phyloP scores from a whole-genome alignment of 1,284 basidiomycete genomes.

The Lentinula novae-zelandiae region DNA sequence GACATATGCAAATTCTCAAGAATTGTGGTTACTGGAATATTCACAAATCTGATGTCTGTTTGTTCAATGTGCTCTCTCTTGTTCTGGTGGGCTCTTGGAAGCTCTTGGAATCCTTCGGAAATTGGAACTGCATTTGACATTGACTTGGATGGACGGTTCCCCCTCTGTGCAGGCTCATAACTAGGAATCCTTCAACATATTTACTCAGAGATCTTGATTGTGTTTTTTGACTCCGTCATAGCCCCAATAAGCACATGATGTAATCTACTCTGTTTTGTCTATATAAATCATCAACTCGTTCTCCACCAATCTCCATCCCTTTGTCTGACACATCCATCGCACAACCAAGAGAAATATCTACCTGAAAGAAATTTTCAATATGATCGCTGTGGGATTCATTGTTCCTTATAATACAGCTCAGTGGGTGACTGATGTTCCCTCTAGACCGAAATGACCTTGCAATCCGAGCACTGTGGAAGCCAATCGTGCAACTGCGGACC shows the following conservation, averaged over 20 bases:
- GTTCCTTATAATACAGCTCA: background rate
- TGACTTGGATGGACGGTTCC: too few relatives aligned
- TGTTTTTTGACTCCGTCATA: background rate
- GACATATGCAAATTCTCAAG: background rate
- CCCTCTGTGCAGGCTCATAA: too few relatives aligned
- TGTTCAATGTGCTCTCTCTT: too few relatives aligned
- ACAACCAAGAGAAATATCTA: background rate
- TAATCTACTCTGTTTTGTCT: background rate
- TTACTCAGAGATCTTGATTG: background rate
- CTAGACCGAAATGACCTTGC: conserved; percentile 3
- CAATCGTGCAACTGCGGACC: conserved; percentile 9
- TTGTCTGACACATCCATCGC: background rate
- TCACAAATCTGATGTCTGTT: too few relatives aligned
- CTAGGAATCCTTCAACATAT: too few relatives aligned
- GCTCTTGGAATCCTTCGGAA: too few relatives aligned
- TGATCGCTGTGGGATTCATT: conserved; percentile 3
- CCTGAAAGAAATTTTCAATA: background rate
- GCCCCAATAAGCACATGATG: background rate
- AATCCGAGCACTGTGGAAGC: conserved; percentile 7
- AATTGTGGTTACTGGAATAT: background rate
- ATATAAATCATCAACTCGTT: background rate
- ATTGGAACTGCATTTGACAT: background rate
- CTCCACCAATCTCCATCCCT: background rate
- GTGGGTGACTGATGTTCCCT: background rate
- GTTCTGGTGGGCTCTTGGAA: too few relatives aligned